Base-by-base conservation (phyloP, 306 rosid genomes). In the Acacia confusa region DNA sequence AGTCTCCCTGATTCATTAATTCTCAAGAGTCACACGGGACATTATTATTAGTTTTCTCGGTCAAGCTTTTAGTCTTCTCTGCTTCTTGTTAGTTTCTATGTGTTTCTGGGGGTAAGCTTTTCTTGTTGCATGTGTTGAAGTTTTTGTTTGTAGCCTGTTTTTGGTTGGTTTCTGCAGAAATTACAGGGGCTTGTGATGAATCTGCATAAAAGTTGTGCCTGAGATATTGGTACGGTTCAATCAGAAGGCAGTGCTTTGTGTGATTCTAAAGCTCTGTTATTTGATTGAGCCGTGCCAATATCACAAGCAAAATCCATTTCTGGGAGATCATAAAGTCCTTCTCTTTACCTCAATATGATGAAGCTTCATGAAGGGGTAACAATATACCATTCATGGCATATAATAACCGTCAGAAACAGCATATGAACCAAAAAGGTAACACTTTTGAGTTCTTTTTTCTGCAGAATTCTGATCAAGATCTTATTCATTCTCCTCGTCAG, bases 271-370 rank as follows among this genome's bases (percentile, higher is more conserved):
- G 88, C 76, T 86, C 88, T 88, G 78, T 89, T 85, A 70, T 91
- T 91, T 91, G 92, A 89, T 91, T 91, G 96, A 91, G 96, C 93
- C 96, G 96, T 91, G 96, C 96, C 96, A 91, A 91, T 91, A 91
- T 91, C 96, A 88, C 93, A 82, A 83, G 82, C 40, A 38, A 75
- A 75, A 9, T 16, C 24, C 12, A 19, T 19, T 36, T 64, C 74
- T 60, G 41, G 78, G 47, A 72, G 38, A 75, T 74, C 70, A 52
- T 70, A 7, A 45, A 10, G 47, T 73, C 69, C 55, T 61, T 30
- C 69, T 72, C 71, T 75, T 65, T 22, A 41, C 24, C 47, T 34
- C 63, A 64, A 27, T 69, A 40, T 3, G 41, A 74, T 3, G 41
- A 74, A 68, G 58, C 52, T 70, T 20, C 55, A 52, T 4, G 19